Evolutionary conservation across 192 early-diverging fungal genomes (phyloP), one percentile per base, ranked within the genome.

Genomic region (Linderina pennispora): DNA sequence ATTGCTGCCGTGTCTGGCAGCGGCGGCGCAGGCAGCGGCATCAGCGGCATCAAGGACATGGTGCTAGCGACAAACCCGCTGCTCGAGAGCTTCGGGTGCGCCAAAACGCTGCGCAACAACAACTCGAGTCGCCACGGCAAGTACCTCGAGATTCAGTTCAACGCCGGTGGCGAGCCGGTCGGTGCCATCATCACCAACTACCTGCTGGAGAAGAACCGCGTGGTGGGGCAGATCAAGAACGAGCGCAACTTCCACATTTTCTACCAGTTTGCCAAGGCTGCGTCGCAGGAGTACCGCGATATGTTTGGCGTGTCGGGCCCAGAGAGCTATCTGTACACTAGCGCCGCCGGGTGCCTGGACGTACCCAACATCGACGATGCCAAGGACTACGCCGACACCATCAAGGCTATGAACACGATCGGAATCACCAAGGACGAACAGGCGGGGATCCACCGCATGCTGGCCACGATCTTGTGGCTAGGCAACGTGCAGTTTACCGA

Each of bases 231-330:
- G 54, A 90, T 91, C 46, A 75, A 78, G 3, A 89, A 91, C 45
- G 97, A 99, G 62, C 80, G 97, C 56, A 98, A 97, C 61, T 99
- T 99, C 68, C 97, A 99, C 60, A 88, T 98, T 34, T 98, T 99
- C 67, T 92, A 92, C 56, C 90, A 92, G 58, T 77, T 92, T 21
- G 79, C 80, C 53, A 90, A 88, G 50, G 85, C 83, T n/a, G 84
- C 87, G 11, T 74, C 88, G 26, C 58, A 77, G 23, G 63, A 77
- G 32, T 89, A 87, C 53, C 77, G 81, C 59, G 80, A 83, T 78
- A 69, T 35, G 23, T 58, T 43, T 49, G 85, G 86, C 21, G 74
- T 90, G 44, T 78, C 81, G 23, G 86, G 84, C 5, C 87, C 87
- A 28, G 87, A 87, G 58, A 85, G 80, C 65, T 90, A 79, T 63